A percentile compares a stretch with the other conserved stretches of the same genome.
Conservation (phyloP, 768 basidiomycete genomes). For the Auricularia heimuer region DNA sequence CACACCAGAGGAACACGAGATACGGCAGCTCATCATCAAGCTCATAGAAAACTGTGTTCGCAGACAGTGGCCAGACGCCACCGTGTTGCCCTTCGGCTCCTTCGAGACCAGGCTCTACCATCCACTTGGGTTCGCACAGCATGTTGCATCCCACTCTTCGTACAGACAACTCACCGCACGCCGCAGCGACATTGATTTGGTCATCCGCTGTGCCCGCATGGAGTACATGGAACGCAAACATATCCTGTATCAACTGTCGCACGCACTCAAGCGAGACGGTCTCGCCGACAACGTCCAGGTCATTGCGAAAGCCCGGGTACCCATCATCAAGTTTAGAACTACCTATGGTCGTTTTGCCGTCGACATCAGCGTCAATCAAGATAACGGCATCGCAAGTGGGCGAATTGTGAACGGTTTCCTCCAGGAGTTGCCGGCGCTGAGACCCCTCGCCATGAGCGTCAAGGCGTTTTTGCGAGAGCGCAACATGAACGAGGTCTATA, state of each 20-base stretch:
- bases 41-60: slow-evolving; percentile 59
- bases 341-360: slow-evolving; percentile 73
- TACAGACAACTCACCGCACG: slow-evolving; percentile 21
- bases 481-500: slow-evolving; percentile 96
- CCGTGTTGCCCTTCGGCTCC: slow-evolving; percentile 81
- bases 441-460: slow-evolving; percentile 74
- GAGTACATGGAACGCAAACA: slow-evolving; percentile 56
- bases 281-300: slow-evolving; percentile 78
- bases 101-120: slow-evolving; percentile 91
- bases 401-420: slow-evolving; percentile 75
- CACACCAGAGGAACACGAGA: slow-evolving; percentile 72
- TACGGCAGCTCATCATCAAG: slow-evolving; percentile 62
- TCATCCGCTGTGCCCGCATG: slow-evolving; percentile 72
- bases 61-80: slow-evolving; percentile 65
- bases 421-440: slow-evolving; percentile 64
- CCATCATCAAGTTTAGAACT: slow-evolving; percentile 92
- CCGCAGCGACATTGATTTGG: slow-evolving; percentile 80
- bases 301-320: slow-evolving; percentile 89
- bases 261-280: slow-evolving; percentile 58
- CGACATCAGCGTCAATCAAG: slow-evolving; percentile 90
- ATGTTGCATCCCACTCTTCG: not conserved
- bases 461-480: slow-evolving; percentile 87
- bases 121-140: slow-evolving; percentile 59
- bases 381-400: slow-evolving; percentile 71
- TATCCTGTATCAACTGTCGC: slow-evolving; percentile 70